These are phyloP conservation scores for sunflower (Helianthus annuus) DNA, from an alignment of 129 eudicot genomes.

Conservation along the genomic window DNA sequence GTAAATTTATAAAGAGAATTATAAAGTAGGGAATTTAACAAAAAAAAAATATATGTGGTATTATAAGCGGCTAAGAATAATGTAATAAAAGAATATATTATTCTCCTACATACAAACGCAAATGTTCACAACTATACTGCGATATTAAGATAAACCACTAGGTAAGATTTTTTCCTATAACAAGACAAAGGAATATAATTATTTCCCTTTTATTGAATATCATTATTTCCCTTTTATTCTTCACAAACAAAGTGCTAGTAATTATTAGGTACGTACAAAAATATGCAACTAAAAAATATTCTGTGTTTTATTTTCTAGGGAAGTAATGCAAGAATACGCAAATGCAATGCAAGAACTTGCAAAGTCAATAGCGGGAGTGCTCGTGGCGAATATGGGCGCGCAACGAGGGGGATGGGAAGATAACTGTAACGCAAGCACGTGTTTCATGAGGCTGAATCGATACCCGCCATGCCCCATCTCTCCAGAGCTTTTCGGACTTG, in stretches of 20 bases:
- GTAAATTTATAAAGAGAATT: constrained; percentile 17
- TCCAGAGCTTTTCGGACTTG: constrained; percentile 55
- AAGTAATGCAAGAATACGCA: constrained; percentile 70
- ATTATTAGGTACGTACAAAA: neutral
- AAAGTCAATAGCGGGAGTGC: constrained; percentile 38
- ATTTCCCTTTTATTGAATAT: constrained; percentile 18
- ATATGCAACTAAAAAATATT: neutral
- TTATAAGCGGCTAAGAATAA: constrained; percentile 35
- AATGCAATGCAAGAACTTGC: constrained; percentile 66
- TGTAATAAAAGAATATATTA: constrained; percentile 30
- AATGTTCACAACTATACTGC: constrained; percentile 27
- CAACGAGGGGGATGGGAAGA: constrained; percentile 42
- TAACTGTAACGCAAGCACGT: constrained; percentile 53
- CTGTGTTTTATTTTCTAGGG: constrained; percentile 31
- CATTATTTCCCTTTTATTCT: neutral
- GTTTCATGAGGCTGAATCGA: constrained; percentile 64
- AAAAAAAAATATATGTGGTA: too few species aligned
- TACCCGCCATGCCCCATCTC: constrained; percentile 62
- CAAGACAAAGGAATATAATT: constrained; percentile 24
- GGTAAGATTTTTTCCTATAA: constrained; percentile 28
- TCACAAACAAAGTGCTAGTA: neutral
- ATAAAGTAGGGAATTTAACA: constrained; percentile 16
- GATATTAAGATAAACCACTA: constrained; percentile 20
- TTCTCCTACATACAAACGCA: constrained; percentile 12
- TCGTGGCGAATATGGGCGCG: constrained; percentile 51